Percentiles rank a stretch among this genome's conserved stretches.
phyloP scores from a whole-genome alignment of 805 yeast genomes.

The Teunomyces tritomae region DNA sequence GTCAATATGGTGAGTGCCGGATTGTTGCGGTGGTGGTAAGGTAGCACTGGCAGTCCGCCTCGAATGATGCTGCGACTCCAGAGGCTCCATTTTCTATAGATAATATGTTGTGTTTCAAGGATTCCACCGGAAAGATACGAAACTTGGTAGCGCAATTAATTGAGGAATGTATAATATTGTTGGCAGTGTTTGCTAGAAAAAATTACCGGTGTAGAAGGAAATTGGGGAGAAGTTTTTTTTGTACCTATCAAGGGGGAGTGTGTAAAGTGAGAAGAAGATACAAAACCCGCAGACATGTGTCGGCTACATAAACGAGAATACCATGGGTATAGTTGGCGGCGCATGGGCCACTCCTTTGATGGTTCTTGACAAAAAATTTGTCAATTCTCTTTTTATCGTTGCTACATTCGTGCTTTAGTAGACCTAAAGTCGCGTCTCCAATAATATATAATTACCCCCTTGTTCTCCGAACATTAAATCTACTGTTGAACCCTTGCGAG shows the following conservation, averaged over 20 bases:
- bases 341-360: not conserved
- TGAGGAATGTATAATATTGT: not conserved
- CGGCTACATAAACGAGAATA: not conserved
- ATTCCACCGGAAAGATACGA: not conserved
- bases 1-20: not conserved
- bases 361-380: no score
- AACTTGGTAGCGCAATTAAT: not conserved
- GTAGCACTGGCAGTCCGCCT: slow-evolving; percentile 5
- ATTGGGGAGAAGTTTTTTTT: slow-evolving; percentile 4
- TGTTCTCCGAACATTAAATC: not conserved
- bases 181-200: not conserved
- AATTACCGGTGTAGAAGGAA: not conserved
- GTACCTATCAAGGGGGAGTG: slow-evolving; percentile 3
- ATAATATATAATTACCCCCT: not conserved
- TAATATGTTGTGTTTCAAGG: not conserved
- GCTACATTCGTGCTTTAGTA: no score
- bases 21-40: not conserved
- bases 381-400: no score
- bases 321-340: not conserved
- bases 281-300: not conserved
- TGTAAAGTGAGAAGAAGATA: not conserved
- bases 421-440: no score
- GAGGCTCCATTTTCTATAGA: slow-evolving; percentile 4
- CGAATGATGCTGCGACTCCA: slow-evolving; percentile 6
- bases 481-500: not conserved